Conservation (phyloP, 805 yeast species). For the Zygosaccharomyces bisporus region DNA sequence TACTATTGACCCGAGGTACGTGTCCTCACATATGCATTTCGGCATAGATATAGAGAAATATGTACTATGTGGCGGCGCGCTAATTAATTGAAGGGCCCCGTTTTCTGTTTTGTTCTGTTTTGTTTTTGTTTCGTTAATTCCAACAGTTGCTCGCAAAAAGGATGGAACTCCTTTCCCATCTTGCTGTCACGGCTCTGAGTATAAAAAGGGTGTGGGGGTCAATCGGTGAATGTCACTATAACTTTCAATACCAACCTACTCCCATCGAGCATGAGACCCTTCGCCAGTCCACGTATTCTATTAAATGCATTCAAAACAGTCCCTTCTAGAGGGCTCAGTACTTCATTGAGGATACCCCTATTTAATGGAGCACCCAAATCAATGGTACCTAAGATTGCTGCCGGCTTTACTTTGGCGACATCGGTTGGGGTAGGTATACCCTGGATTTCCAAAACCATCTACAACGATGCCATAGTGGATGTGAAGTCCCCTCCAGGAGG, state of each 20-base stretch:
- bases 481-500: constrained; percentile 15
- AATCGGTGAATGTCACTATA: background rate
- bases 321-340: constrained; percentile 2
- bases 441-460: constrained; percentile 15
- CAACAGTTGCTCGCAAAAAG: constrained; percentile 7
- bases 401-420: constrained; percentile 14
- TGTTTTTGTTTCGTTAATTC: constrained; percentile 4
- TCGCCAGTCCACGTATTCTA: constrained; percentile 10
- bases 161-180: background rate
- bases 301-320: constrained; percentile 7
- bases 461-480: constrained; percentile 21
- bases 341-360: background rate
- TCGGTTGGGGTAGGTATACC: constrained; percentile 15
- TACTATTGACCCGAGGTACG: constrained; percentile 1
- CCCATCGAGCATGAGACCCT: constrained; percentile 9
- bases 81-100: background rate
- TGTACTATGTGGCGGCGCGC: constrained; percentile 5
- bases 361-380: background rate
- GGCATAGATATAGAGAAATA: constrained; percentile 7
- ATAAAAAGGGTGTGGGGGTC: constrained; percentile 6
- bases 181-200: background rate
- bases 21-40: constrained; percentile 2
- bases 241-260: too few relatives aligned
- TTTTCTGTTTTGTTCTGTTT: constrained; percentile 3
- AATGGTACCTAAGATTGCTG: constrained; percentile 7